These are phyloP conservation scores for Leishmania tropica DNA, from an alignment of 208 protist species.

Conservation along the genomic window DNA sequence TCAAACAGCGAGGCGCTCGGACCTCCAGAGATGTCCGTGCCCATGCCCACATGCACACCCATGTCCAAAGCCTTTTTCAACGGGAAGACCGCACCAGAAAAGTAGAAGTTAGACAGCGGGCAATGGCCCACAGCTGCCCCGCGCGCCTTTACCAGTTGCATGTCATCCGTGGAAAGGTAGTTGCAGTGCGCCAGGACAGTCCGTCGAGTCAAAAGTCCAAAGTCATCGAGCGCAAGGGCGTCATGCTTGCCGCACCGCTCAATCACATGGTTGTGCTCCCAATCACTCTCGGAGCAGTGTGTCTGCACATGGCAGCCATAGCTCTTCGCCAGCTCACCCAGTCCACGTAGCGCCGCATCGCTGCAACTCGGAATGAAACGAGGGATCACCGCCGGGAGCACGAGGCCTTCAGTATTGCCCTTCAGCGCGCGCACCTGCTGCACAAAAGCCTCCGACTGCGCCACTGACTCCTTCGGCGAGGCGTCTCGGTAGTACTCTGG, in stretches of 20 bases:
- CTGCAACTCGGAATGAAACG: slow-evolving; percentile 95
- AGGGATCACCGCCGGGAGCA: slow-evolving; percentile 90
- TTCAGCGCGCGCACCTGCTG: slow-evolving; percentile 46
- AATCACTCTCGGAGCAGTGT: slow-evolving; percentile 82
- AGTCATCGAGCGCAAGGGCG: slow-evolving; percentile 79
- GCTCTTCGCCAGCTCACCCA: slow-evolving; percentile 74
- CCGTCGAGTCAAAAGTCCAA: slow-evolving; percentile 80
- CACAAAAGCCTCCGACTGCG: slow-evolving; percentile 71
- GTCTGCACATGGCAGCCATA: slow-evolving; percentile 80
- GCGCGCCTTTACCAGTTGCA: slow-evolving; percentile 59
- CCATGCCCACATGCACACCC: slow-evolving; percentile 89
- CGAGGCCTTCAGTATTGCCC: slow-evolving; percentile 53
- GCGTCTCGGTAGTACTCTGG: slow-evolving; percentile 92
- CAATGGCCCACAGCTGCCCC: slow-evolving; percentile 89
- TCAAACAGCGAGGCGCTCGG: slow-evolving; percentile 85
- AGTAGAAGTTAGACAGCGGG: slow-evolving; percentile 93
- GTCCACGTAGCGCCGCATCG: slow-evolving; percentile 70
- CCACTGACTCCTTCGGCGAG: slow-evolving; percentile 62
- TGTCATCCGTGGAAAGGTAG: slow-evolving; percentile 86
- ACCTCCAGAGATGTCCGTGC: slow-evolving; percentile 95
- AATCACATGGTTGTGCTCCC: slow-evolving; percentile 92
- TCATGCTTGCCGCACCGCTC: slow-evolving; percentile 88
- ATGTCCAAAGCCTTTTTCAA: slow-evolving; percentile 61
- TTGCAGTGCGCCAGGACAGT: slow-evolving; percentile 92
- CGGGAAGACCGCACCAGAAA: slow-evolving; percentile 76